phyloP scores from a whole-genome alignment of 306 rosid species.

The Sicyos edulis region DNA sequence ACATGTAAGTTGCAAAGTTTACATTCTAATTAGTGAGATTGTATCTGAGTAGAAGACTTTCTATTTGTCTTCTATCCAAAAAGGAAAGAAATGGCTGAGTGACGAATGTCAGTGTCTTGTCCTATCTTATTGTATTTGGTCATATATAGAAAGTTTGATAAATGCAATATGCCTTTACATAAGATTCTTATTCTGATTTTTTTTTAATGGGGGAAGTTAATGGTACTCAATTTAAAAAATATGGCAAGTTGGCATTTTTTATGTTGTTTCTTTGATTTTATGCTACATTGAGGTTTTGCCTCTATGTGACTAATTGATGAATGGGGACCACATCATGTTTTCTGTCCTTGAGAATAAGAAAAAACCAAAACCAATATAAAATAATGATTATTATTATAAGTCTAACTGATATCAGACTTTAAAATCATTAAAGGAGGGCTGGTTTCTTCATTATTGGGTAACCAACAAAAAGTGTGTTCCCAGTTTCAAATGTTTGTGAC shows the following conservation, averaged over 20 bases:
- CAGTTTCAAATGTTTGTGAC: conserved; percentile 10
- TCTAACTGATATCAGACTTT: background rate
- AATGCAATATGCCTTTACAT: conserved; percentile 32
- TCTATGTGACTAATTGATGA: conserved; percentile 35
- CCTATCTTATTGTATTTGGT: conserved; percentile 34
- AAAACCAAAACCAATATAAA: conserved; percentile 25
- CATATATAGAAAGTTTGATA: conserved; percentile 36
- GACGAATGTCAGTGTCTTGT: conserved; percentile 47
- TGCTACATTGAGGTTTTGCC: conserved; percentile 33
- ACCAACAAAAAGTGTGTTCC: conserved; percentile 15
- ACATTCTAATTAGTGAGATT: conserved; percentile 5
- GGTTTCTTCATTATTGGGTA: conserved; percentile 3
- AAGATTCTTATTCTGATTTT: conserved; percentile 46
- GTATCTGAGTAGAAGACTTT: background rate
- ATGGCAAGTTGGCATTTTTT: conserved; percentile 28
- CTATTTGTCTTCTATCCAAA: conserved; percentile 37
- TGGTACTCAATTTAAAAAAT: conserved; percentile 28
- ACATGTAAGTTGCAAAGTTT: conserved; percentile 4
- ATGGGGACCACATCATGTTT: conserved; percentile 61
- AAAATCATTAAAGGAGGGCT: background rate
- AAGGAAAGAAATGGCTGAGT: conserved; percentile 26
- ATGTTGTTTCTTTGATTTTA: conserved; percentile 30
- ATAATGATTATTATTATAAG: conserved; percentile 7
- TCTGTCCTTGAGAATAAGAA: conserved; percentile 31
- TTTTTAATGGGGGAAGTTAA: conserved; percentile 30